These are phyloP conservation scores for Endotrypanum monterogeii DNA, from an alignment of 208 protist genomes.

Conservation along the genomic window DNA sequence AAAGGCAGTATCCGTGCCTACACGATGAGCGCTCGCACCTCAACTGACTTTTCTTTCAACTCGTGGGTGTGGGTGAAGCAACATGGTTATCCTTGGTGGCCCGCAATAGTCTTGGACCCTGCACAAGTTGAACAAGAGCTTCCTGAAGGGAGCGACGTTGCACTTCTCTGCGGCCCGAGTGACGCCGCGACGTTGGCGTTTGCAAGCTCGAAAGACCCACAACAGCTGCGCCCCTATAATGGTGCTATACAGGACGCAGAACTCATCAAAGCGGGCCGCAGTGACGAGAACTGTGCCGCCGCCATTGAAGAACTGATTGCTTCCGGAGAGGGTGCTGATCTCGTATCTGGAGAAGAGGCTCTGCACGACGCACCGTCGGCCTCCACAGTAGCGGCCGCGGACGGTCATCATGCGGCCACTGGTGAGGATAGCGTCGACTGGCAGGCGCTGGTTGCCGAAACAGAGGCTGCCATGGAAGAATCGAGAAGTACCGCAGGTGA, in stretches of 20 bases:
- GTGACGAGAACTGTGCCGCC: slow-evolving; percentile 45
- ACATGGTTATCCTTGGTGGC: slow-evolving; percentile 85
- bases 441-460: slow-evolving; percentile 1
- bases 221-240: slow-evolving; percentile 41
- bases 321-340: background rate
- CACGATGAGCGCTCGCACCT: slow-evolving; percentile 15
- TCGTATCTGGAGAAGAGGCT: background rate
- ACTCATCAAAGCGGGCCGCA: slow-evolving; percentile 37
- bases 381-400: background rate
- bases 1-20: slow-evolving; percentile 11
- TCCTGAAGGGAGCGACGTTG: slow-evolving; percentile 50
- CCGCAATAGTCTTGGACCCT: slow-evolving; percentile 65
- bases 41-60: slow-evolving; percentile 35
- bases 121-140: slow-evolving; percentile 24
- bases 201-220: slow-evolving; percentile 36
- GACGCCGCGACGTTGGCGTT: slow-evolving; percentile 53
- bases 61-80: slow-evolving; percentile 84
- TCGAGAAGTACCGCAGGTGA: background rate
- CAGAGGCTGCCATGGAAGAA: background rate
- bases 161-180: slow-evolving; percentile 68
- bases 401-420: background rate
- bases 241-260: slow-evolving; percentile 38
- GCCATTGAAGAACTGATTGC: slow-evolving; percentile 60
- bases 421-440: background rate
- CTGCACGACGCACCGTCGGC: background rate